Evolutionary conservation across 1,284 basidiomycete species (phyloP).

Genomic region (Microbotryum scabiosae): DNA sequence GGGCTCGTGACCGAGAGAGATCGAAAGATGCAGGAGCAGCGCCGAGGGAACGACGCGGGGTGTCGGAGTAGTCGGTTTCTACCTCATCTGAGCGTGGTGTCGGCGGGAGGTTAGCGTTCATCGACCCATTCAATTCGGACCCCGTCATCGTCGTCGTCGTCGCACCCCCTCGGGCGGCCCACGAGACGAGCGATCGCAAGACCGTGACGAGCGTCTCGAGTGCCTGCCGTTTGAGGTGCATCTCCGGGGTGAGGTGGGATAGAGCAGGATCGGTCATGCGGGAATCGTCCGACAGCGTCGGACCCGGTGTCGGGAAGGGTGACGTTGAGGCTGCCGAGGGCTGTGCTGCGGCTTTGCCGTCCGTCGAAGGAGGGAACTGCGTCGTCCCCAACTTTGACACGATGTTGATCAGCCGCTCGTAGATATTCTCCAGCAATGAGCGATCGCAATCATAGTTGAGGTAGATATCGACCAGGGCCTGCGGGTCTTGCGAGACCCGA

Average conservation of each 20-base stretch:
- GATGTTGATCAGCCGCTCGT: slow-evolving; percentile 94
- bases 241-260: slow-evolving; percentile 62
- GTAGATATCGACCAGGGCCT: slow-evolving; percentile 92
- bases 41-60: too few species aligned
- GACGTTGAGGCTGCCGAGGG: slow-evolving; percentile 40
- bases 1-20: slow-evolving; percentile 10
- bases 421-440: slow-evolving; percentile 86
- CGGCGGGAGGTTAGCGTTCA: neutral
- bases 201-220: slow-evolving; percentile 82
- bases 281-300: slow-evolving; percentile 22
- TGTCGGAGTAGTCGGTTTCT: slow-evolving; percentile 35
- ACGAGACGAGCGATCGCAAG: slow-evolving; percentile 76
- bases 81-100: neutral
- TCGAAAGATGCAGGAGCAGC: neutral
- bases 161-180: slow-evolving; percentile 49
- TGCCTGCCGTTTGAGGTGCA: slow-evolving; percentile 74
- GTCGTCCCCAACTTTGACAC: slow-evolving; percentile 80
- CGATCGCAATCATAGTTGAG: slow-evolving; percentile 97
- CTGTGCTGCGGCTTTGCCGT: slow-evolving; percentile 43
- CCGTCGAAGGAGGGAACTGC: slow-evolving; percentile 50
- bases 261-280: slow-evolving; percentile 35
- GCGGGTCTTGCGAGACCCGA: slow-evolving; percentile 83
- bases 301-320: slow-evolving; percentile 23
- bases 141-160: neutral
- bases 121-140: neutral